phyloP scores from a whole-genome alignment of 139 green algal genomes.

The Trebouxia sp. region DNA sequence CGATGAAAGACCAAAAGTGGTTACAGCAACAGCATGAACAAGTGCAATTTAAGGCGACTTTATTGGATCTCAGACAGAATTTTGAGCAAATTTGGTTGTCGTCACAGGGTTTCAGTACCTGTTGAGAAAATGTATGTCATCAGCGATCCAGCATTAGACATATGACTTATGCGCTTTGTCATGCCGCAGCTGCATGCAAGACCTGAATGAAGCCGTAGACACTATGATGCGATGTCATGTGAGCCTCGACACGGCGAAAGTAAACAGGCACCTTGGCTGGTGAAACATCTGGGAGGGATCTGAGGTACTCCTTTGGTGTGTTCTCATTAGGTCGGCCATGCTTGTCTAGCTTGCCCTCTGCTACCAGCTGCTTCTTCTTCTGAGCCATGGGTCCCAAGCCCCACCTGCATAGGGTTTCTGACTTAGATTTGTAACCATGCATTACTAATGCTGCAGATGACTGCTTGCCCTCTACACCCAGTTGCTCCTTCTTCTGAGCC shows the following conservation, averaged over 20 bases:
- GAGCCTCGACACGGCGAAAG: background rate
- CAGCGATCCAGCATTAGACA: background rate
- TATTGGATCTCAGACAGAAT: constrained; percentile 20
- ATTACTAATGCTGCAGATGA: too few relatives aligned
- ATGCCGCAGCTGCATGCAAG: background rate
- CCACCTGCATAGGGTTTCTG: constrained; percentile 75
- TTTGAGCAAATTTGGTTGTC: constrained; percentile 24
- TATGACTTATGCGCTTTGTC: background rate
- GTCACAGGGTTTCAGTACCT: constrained; percentile 2
- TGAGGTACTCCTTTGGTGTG: constrained; percentile 92
- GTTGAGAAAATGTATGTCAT: background rate
- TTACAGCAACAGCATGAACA: too few relatives aligned
- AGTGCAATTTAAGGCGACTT: background rate
- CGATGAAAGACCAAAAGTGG: too few relatives aligned
- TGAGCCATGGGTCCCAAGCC: constrained; percentile 92
- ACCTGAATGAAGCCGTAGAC: background rate
- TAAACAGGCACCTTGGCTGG: background rate
- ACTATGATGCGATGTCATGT: background rate
- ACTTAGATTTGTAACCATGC: too few relatives aligned
- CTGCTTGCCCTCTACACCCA: constrained; percentile 92
- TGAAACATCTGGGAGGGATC: constrained; percentile 65
- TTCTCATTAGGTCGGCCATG: constrained; percentile 92
- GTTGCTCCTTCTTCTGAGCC: constrained; percentile 95
- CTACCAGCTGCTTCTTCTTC: constrained; percentile 97
- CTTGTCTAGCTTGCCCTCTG: constrained; percentile 97